Evolutionary conservation across 495 filamentous ascomycete genomes (phyloP), one percentile per base, ranked within the genome.

Genomic region (Hypoxylon fragiforme): DNA sequence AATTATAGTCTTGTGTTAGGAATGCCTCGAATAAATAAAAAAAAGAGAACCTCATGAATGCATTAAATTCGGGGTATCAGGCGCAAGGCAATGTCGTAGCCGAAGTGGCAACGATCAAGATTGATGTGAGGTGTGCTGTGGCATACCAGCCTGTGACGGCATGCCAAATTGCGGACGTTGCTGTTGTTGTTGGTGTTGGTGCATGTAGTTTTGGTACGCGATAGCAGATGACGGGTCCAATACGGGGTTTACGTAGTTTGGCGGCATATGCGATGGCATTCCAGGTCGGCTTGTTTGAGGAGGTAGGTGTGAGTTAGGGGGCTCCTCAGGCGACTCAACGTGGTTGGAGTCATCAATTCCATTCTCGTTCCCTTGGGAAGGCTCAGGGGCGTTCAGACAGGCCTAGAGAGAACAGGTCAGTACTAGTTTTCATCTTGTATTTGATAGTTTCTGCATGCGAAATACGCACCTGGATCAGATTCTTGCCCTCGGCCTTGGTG

Each of bases 401-500:
- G 94, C 92, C 94, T 96, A 62, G 52, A 51, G n/a, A 39, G 11
- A 7, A 34, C 32, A 37, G 19, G 46, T 63, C 13, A 66, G 44
- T 43, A 28, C 7, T 12, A 11, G 8, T 31, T 24, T 11, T 35
- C 52, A 18, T 31, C 28, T 24, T 8, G 32, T 38, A 22, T 30
- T 44, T 6, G 3, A n/a, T 47, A 45, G 51, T 32, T 37, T 9
- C 22, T 35, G 8, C 49, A n/a, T 36, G 48, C 53, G 39, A 40
- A 20, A 36, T 39, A 42, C 82, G 50, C 83, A 97, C 95, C 86
- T 99, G 95, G 52, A 99, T 99, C 32, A 99, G 77, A 69, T 99
- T 99, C 83, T 99, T 99, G 75, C 95, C 95, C 71, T 99, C 95
- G 7, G 95, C 86, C 81, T 99, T 99, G 58, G 95, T 99, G 50